Conservation (phyloP, 2,329 filamentous ascomycete species). For the Dactylellina cionopaga region DNA sequence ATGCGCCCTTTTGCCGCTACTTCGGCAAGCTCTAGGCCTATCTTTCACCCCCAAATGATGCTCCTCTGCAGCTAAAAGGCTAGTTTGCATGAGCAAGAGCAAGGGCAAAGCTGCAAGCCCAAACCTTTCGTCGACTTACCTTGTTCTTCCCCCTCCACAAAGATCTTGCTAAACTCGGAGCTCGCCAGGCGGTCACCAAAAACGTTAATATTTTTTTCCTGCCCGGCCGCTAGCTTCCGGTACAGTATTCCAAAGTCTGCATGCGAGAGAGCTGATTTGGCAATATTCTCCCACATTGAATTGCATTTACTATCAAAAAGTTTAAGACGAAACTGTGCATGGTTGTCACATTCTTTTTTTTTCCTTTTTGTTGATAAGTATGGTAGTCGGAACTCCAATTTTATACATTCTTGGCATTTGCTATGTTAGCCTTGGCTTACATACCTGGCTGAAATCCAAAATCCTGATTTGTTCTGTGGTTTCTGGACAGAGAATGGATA, state of each 20-base stretch:
- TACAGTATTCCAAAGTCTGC: neutral
- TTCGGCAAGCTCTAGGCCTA: slow-evolving; percentile 10
- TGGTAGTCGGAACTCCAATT: slow-evolving; percentile 23
- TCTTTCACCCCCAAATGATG: slow-evolving; percentile 5
- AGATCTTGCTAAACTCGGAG: slow-evolving; percentile 24
- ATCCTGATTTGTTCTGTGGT: slow-evolving; percentile 36
- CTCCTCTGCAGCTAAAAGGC: slow-evolving; percentile 4
- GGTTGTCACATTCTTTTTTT: slow-evolving; percentile 20
- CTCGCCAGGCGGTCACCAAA: slow-evolving; percentile 45
- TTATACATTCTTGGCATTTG: slow-evolving; percentile 23
- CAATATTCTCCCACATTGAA: slow-evolving; percentile 2
- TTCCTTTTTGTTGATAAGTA: neutral
- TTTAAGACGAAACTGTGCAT: neutral
- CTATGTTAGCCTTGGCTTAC: slow-evolving; percentile 36
- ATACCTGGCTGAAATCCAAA: slow-evolving; percentile 25
- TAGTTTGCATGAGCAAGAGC: slow-evolving; percentile 34
- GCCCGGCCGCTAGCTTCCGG: slow-evolving; percentile 41
- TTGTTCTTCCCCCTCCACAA: slow-evolving; percentile 17
- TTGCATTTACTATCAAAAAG: neutral
- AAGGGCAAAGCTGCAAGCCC: slow-evolving; percentile 24
- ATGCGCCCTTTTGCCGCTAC: slow-evolving; percentile 9
- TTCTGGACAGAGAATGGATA: slow-evolving; percentile 13
- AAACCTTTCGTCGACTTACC: slow-evolving; percentile 33
- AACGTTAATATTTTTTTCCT: slow-evolving; percentile 19
- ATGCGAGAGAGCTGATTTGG: slow-evolving; percentile 9